A percentile compares a stretch with the other conserved stretches of the same genome.
Conservation (phyloP, 306 rosid genomes). For the Begonia masoniana region DNA sequence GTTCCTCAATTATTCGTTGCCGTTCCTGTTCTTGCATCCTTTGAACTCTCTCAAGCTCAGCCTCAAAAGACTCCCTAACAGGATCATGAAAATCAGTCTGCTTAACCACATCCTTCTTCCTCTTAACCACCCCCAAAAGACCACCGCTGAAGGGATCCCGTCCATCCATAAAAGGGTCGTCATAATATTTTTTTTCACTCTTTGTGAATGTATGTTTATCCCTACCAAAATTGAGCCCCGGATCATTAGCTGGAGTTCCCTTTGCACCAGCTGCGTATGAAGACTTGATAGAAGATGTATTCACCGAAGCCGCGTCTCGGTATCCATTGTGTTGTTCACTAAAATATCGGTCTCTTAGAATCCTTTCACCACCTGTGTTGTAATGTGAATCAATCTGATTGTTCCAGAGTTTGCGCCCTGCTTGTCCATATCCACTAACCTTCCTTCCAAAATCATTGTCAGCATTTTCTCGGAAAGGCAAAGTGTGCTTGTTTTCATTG, state of each 20-base stretch:
- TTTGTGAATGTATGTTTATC: constrained; percentile 50
- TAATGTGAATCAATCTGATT: constrained; percentile 29
- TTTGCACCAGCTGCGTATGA: constrained; percentile 49
- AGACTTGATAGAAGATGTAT: constrained; percentile 29
- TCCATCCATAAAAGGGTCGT: constrained; percentile 58
- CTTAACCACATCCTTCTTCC: constrained; percentile 64
- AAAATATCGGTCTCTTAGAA: constrained; percentile 29
- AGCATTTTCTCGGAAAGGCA: constrained; percentile 32
- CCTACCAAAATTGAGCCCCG: constrained; percentile 73
- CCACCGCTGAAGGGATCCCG: constrained; percentile 51
- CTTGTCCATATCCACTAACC: constrained; percentile 47
- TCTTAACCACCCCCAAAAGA: constrained; percentile 70
- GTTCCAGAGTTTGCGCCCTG: constrained; percentile 60
- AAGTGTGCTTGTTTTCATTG: constrained; percentile 38
- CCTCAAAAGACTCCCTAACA: constrained; percentile 93
- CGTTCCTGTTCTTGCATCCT: constrained; percentile 93
- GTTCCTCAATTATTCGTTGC: constrained; percentile 62
- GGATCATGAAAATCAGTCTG: constrained; percentile 89
- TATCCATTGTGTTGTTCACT: constrained; percentile 42
- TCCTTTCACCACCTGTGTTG: constrained; percentile 35
- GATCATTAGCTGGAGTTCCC: constrained; percentile 57
- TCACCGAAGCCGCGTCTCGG: constrained; percentile 38
- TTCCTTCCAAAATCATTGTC: constrained; percentile 44
- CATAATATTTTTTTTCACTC: constrained; percentile 53
- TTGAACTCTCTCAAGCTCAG: constrained; percentile 98